Base-by-base conservation (phyloP, 169 alveolate genomes). In the Cryptosporidium ryanae region DNA sequence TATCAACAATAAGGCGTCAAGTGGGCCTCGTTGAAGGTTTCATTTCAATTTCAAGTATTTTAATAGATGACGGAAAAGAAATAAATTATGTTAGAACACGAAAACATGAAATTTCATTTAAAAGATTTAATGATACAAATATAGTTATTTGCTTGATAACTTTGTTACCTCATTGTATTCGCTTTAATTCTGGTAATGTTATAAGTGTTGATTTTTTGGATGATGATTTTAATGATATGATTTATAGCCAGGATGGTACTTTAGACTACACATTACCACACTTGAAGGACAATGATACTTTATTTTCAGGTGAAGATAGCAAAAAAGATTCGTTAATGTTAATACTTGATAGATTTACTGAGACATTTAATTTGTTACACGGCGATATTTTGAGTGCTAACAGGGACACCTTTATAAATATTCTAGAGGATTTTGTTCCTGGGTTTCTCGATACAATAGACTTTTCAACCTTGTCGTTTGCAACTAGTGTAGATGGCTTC, bases 341-440 rank as follows among this genome's bases (percentile, higher is more conserved):
- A 32, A 59, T 76, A 59, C 54, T 76, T 50, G 87, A 76, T 46
- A 59, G 31, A 59, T 76, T 76, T 34, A 57, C 63, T 12, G 87
- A 76, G 54, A 55, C 71, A 8, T 76, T 76, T 44, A 23, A 55
- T 12, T 61, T 76, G 63, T 23, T 76, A 13, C 87, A 76, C 43
- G 87, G 87, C 2, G 32, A 76, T 32, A 27, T 76, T 13, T 21
- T 17, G 25, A 34, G 59, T 59, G 38, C 59, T 7, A 52, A 70
- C 38, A 61, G 54, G 38, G 63, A 34, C 18, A n/a, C 29, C 23
- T 38, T 76, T 17, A 57, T 25, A 23, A 34, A 34, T 25, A 61
- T 76, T 43, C 18, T 76, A 5, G 76, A 76, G 38, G 87, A 76
- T 48, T 76, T 76, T 76, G 71, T 76, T 32, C 87, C 87, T 43